A percentile compares a stretch with the other conserved stretches of the same genome.
Evolutionary conservation across 2,329 filamentous ascomycete species (phyloP).

Genomic region (Sclerotinia trifoliorum): DNA sequence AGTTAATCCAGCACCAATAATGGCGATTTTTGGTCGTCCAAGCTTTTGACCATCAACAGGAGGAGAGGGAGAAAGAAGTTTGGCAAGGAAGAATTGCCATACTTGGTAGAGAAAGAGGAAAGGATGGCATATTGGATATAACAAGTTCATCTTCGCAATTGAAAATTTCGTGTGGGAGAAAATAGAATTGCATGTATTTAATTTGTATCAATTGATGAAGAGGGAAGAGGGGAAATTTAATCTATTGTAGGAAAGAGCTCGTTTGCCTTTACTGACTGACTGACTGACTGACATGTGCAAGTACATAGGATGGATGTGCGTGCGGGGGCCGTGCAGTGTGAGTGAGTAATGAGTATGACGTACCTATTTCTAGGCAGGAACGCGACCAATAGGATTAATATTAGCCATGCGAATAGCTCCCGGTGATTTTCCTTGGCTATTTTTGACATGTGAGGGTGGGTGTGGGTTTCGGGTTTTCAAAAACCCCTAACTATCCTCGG

Average conservation of each 20-base stretch:
- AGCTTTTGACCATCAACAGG: constrained; percentile 58
- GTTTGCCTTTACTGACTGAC: no score
- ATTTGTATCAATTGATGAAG: neutral
- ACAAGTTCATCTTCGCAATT: constrained; percentile 27
- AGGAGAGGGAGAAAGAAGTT: constrained; percentile 67
- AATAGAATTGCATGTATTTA: neutral
- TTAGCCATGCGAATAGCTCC: neutral
- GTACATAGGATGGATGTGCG: neutral
- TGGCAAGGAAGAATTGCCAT: constrained; percentile 62
- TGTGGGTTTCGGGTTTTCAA: no score
- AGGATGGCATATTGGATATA: constrained; percentile 47
- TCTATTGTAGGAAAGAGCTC: neutral
- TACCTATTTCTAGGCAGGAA: neutral
- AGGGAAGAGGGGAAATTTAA: no score
- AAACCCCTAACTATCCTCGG: neutral
- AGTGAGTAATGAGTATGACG: neutral
- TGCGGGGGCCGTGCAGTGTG: neutral
- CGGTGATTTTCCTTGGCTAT: neutral
- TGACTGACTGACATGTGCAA: constrained; percentile 13
- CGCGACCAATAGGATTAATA: neutral
- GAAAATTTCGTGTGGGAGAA: neutral
- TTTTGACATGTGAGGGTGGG: neutral
- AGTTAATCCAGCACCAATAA: constrained; percentile 71
- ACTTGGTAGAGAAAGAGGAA: constrained; percentile 63
- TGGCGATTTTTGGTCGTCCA: constrained; percentile 63